Conservation (phyloP, 495 filamentous ascomycete genomes). For the Penicillium lividum region DNA sequence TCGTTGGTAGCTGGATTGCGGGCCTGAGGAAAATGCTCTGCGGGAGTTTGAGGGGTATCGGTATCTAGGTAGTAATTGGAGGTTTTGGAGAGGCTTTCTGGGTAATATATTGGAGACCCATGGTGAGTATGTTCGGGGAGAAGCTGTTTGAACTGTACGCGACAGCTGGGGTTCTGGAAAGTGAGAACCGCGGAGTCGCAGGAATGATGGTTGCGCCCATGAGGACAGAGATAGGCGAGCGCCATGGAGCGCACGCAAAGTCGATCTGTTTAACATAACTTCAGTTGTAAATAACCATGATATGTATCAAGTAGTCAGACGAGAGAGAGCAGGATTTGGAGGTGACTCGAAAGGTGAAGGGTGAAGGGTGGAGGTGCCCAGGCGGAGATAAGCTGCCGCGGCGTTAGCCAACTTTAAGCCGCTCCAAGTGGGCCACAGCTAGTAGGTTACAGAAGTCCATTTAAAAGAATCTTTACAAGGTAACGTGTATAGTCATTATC, state of each 20-base stretch:
- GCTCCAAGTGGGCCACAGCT: background rate
- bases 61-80: background rate
- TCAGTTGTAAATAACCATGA: constrained; percentile 9
- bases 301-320: background rate
- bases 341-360: constrained; percentile 1
- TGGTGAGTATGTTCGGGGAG: constrained; percentile 5
- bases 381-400: background rate
- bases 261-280: background rate
- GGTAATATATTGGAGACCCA: background rate
- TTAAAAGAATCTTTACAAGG: background rate
- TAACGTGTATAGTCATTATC: background rate
- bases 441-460: too few relatives aligned
- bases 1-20: constrained; percentile 10
- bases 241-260: constrained; percentile 7
- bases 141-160: background rate
- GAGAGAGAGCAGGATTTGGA: background rate
- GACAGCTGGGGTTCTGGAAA: background rate
- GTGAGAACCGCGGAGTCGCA: background rate
- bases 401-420: background rate
- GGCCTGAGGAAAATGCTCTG: constrained; percentile 25
- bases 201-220: constrained; percentile 3
- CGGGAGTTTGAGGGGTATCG: background rate
- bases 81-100: background rate
- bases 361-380: background rate
- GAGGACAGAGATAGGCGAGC: constrained; percentile 2